phyloP scores from a whole-genome alignment of 2,329 filamentous ascomycete genomes.

The Cytospora paraplurivora region DNA sequence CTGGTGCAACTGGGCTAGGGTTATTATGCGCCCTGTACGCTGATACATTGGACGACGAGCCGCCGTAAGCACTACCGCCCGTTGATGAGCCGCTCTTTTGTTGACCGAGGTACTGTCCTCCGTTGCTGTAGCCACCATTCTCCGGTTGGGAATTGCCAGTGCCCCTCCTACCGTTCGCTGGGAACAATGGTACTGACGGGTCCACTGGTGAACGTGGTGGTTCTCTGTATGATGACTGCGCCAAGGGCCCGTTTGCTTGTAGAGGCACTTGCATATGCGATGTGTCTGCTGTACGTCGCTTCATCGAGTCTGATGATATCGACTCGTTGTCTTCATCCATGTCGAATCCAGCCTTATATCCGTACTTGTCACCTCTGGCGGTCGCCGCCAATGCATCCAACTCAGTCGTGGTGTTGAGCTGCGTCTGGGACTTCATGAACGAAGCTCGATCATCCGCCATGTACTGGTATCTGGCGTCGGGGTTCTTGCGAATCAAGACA shows the following conservation, averaged over 20 bases:
- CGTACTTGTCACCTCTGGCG: conserved; percentile 77
- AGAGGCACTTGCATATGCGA: conserved; percentile 29
- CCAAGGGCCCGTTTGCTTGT: conserved; percentile 23
- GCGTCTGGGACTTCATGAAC: conserved; percentile 94
- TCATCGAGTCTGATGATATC: conserved; percentile 60
- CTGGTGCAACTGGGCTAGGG: conserved; percentile 39
- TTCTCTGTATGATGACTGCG: conserved; percentile 32
- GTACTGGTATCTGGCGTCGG: conserved; percentile 90
- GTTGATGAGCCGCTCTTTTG: conserved; percentile 32
- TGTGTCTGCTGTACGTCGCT: conserved; percentile 45
- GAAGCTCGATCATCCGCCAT: conserved; percentile 96
- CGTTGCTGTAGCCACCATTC: conserved; percentile 33
- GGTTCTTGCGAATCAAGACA: conserved; percentile 83
- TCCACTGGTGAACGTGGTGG: conserved; percentile 50
- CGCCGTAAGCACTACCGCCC: conserved; percentile 37
- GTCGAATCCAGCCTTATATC: conserved; percentile 59
- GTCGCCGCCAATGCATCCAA: conserved; percentile 87
- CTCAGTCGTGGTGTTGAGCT: conserved; percentile 76
- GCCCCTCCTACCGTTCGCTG: conserved; percentile 38
- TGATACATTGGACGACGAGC: conserved; percentile 38
- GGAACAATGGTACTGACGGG: conserved; percentile 55
- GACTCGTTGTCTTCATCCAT: conserved; percentile 74
- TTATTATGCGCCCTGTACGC: conserved; percentile 44
- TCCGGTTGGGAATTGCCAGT: conserved; percentile 32
- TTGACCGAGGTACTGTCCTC: conserved; percentile 32